phyloP scores from a whole-genome alignment of 495 filamentous ascomycete genomes.

The Penicillium cinerascens region DNA sequence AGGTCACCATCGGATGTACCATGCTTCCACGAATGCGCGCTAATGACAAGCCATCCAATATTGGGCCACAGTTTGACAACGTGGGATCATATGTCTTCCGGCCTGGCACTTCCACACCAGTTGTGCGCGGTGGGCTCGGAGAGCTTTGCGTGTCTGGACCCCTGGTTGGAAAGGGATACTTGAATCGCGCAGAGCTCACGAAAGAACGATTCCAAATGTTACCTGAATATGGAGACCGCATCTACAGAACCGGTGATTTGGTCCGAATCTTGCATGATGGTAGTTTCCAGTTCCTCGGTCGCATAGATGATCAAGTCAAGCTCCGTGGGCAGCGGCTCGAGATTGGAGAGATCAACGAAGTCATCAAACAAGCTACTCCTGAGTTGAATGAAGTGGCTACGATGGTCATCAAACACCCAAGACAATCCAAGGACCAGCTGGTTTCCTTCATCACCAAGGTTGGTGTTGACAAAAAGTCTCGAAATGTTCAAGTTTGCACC shows the following conservation, averaged over 20 bases:
- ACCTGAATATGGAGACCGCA: slow-evolving; percentile 33
- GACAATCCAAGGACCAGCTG: slow-evolving; percentile 40
- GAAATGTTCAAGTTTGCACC: slow-evolving; percentile 9
- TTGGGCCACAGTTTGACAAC: slow-evolving; percentile 78
- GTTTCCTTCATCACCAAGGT: slow-evolving; percentile 34
- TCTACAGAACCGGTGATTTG: slow-evolving; percentile 49
- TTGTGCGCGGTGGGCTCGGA: slow-evolving; percentile 74
- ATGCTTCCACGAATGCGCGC: slow-evolving; percentile 62
- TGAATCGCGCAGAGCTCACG: slow-evolving; percentile 64
- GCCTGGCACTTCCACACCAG: slow-evolving; percentile 62
- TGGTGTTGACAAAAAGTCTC: slow-evolving; percentile 11
- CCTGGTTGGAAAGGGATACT: slow-evolving; percentile 82
- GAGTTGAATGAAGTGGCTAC: slow-evolving; percentile 38
- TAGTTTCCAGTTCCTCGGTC: slow-evolving; percentile 62
- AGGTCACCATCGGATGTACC: slow-evolving; percentile 85
- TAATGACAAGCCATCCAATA: slow-evolving; percentile 76
- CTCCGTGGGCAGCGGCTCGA: slow-evolving; percentile 75
- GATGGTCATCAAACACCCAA: slow-evolving; percentile 41
- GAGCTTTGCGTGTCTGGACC: slow-evolving; percentile 85
- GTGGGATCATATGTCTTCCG: slow-evolving; percentile 77
- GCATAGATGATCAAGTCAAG: slow-evolving; percentile 76
- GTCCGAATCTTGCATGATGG: slow-evolving; percentile 46
- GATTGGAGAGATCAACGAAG: slow-evolving; percentile 67
- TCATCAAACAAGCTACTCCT: slow-evolving; percentile 38
- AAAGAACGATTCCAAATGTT: slow-evolving; percentile 36